Evolutionary conservation across 164 flowering plant species (phyloP), one percentile per base, ranked within the genome.

Genomic region (Magnolia changhungtana): DNA sequence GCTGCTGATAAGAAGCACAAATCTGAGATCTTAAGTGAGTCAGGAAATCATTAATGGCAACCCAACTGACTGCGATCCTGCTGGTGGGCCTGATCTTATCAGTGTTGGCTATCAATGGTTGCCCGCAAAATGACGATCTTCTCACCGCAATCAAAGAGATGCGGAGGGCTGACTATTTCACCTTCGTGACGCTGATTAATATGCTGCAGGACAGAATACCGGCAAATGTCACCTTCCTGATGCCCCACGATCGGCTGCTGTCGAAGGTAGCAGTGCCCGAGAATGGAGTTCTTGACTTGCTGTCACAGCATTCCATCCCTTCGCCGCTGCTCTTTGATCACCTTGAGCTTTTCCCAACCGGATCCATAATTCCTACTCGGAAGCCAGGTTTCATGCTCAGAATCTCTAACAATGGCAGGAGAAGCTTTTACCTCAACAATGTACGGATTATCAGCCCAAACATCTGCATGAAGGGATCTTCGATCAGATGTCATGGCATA

Each of bases 401-500:
- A 37, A 77, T 95, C 19, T 75, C 80, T 21, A 93, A 93, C 83
- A 69, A 82, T 51, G 94, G 98, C 0, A 74, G 89, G 71, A 80
- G 75, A 31, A 84, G 75, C 64, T 88, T 82, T 76, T 85, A 73
- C 72, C 85, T 95, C 45, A 90, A 89, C 83, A 87, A 91, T 74
- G 92, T 83, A 0, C 82, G 78, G 52, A 67, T 95, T 67, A 74
- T 84, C 51, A 90, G 90, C 72, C 96, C 97, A 2, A 87, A 95
- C 66, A 80, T 95, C 20, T 95, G 98, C 80, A 80, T 80, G 7
- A 68, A 74, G 0, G 90, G 91, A n/a, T 79, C 85, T 65, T 82
- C 91, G 2, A 83, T 95, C 72, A 82, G 91, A 64, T 95, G 98
- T 78, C 98, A 95, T 80, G 98, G 98, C 68, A 84, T 95, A n/a